These are phyloP conservation scores for Coemansia sp. DNA, from an alignment of 192 early-diverging fungal species.

Conservation along the genomic window DNA sequence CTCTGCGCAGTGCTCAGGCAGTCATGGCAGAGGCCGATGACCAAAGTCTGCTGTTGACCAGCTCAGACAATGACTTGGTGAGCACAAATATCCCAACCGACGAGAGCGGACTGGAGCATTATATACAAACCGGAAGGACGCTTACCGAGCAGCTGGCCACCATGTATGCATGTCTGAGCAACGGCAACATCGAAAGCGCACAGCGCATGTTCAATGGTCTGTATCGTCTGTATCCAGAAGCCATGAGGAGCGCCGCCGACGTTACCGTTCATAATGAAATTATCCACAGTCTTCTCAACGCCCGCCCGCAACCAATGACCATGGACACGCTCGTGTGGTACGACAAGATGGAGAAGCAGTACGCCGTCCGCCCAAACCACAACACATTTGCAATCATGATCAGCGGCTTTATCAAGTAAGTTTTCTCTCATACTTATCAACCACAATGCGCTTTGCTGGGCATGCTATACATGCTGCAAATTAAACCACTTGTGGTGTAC, in stretches of 20 bases:
- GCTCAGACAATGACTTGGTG: slow-evolving; percentile 19
- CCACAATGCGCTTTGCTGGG: neutral
- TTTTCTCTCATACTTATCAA: neutral
- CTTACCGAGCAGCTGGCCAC: slow-evolving; percentile 75
- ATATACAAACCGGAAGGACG: slow-evolving; percentile 42
- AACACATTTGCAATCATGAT: slow-evolving; percentile 80
- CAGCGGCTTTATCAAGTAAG: slow-evolving; percentile 64
- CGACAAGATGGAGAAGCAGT: slow-evolving; percentile 57
- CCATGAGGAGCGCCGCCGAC: slow-evolving; percentile 70
- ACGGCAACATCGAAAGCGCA: slow-evolving; percentile 73
- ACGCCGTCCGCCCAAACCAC: slow-evolving; percentile 62
- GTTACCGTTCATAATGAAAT: slow-evolving; percentile 81
- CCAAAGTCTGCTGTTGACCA: slow-evolving; percentile 21
- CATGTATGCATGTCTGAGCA: slow-evolving; percentile 76
- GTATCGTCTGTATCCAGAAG: slow-evolving; percentile 63
- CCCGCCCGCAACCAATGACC: slow-evolving; percentile 54
- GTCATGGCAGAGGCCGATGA: slow-evolving; percentile 13
- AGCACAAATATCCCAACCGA: slow-evolving; percentile 17
- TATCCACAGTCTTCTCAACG: slow-evolving; percentile 68
- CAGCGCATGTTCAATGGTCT: slow-evolving; percentile 68
- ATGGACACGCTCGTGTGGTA: slow-evolving; percentile 72
- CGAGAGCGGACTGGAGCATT: slow-evolving; percentile 26
- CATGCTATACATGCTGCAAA: neutral
- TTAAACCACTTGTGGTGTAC: neutral
- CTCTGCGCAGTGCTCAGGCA: slow-evolving; percentile 14